Evolutionary conservation across 345 rosid species (phyloP).

Genomic region (Litchi chinensis): DNA sequence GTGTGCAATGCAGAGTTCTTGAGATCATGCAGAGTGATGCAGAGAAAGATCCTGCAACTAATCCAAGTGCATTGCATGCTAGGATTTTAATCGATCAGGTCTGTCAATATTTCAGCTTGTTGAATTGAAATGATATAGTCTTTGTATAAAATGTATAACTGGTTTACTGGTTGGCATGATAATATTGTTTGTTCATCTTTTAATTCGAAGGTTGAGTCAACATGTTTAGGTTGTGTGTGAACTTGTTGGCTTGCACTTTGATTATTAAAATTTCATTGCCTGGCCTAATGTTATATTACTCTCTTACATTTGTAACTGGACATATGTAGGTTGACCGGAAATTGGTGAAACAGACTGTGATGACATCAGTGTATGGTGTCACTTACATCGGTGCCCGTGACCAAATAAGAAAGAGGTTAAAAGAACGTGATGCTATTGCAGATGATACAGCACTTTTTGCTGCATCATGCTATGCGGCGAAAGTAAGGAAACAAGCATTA

Average conservation of each 20-base stretch:
- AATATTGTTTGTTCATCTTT: slow-evolving; percentile 5
- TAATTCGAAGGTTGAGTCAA: background rate
- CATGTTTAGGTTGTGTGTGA: background rate
- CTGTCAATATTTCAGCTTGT: slow-evolving; percentile 25
- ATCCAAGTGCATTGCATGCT: slow-evolving; percentile 64
- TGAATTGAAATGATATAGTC: background rate
- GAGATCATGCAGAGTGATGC: slow-evolving; percentile 79
- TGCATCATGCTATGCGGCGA: slow-evolving; percentile 91
- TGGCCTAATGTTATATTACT: slow-evolving; percentile 18
- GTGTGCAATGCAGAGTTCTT: slow-evolving; percentile 65
- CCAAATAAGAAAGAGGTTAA: slow-evolving; percentile 87
- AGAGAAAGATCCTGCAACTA: slow-evolving; percentile 60
- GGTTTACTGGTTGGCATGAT: background rate
- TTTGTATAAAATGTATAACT: slow-evolving; percentile 4
- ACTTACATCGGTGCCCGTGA: slow-evolving; percentile 96
- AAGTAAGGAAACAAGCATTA: slow-evolving; percentile 51
- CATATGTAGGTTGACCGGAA: slow-evolving; percentile 83
- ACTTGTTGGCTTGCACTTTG: background rate
- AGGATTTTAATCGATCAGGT: slow-evolving; percentile 81
- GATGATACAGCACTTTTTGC: slow-evolving; percentile 59
- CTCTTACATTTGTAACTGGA: slow-evolving; percentile 24
- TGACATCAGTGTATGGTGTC: slow-evolving; percentile 99
- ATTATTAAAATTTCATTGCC: background rate
- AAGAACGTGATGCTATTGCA: slow-evolving; percentile 66
- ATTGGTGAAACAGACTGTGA: slow-evolving; percentile 98